Percentiles rank a stretch among this genome's conserved stretches.
Conservation (phyloP, 139 green algal species). For the Haematococcus sp. region DNA sequence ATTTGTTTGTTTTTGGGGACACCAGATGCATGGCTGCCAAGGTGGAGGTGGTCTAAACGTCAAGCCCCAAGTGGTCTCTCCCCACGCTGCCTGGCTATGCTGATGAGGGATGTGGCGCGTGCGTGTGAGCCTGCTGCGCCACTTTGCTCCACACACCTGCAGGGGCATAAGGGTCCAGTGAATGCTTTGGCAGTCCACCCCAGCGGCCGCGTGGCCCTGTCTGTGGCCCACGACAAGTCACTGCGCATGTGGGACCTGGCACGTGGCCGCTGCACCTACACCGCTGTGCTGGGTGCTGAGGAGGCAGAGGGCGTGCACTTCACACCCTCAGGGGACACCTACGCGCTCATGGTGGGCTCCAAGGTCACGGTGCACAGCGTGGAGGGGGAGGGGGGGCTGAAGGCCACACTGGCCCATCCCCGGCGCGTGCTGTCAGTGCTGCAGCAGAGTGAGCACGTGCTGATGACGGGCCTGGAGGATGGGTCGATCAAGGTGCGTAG, state of each 20-base stretch:
- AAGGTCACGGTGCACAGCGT: conserved; percentile 28
- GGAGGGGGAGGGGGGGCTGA: conserved; percentile 2
- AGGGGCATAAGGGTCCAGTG: conserved; percentile 57
- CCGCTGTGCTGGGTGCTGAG: conserved; percentile 50
- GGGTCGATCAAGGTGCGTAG: conserved; percentile 28
- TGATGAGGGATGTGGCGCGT: too few relatives aligned
- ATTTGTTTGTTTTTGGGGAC: too few relatives aligned
- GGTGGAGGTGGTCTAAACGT: too few relatives aligned
- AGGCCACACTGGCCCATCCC: conserved; percentile 7
- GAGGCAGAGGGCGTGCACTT: conserved; percentile 50
- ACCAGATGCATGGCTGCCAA: too few relatives aligned
- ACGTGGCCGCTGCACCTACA: conserved; percentile 61
- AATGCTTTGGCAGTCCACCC: conserved; percentile 69
- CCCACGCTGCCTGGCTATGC: too few relatives aligned
- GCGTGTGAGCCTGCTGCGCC: too few relatives aligned
- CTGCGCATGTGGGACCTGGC: conserved; percentile 87
- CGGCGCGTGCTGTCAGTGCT: conserved; percentile 39
- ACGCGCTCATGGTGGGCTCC: conserved; percentile 47
- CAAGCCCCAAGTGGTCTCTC: too few relatives aligned
- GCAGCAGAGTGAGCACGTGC: conserved; percentile 11
- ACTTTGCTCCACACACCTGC: too few relatives aligned
- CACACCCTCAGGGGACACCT: conserved; percentile 34
- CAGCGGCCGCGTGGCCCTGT: conserved; percentile 74
- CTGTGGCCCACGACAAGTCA: conserved; percentile 48
- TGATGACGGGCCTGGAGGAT: conserved; percentile 51